phyloP scores from a whole-genome alignment of 345 rosid genomes.

The Rubroshorea leprosula region DNA sequence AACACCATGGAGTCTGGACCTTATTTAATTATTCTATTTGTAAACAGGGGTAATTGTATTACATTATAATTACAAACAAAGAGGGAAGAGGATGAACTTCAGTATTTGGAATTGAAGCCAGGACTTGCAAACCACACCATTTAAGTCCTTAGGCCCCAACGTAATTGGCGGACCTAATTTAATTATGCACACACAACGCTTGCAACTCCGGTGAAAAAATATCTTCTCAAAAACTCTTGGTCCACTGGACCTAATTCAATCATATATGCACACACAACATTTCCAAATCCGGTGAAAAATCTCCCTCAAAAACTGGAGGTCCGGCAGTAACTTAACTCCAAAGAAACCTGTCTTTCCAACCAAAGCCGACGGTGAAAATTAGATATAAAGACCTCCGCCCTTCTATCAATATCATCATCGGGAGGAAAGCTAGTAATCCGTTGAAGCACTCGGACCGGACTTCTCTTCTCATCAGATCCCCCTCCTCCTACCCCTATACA shows the following conservation, averaged over 20 bases:
- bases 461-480: background rate
- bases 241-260: too few species aligned
- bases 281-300: background rate
- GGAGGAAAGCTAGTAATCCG: conserved; percentile 32
- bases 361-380: conserved; percentile 38
- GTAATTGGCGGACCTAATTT: too few species aligned
- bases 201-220: background rate
- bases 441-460: conserved; percentile 19
- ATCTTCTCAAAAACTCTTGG: background rate
- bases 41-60: too few species aligned
- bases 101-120: too few species aligned
- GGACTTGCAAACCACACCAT: too few species aligned
- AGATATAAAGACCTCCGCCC: conserved; percentile 36
- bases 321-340: conserved; percentile 26
- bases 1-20: too few species aligned
- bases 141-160: too few species aligned
- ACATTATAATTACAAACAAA: too few species aligned
- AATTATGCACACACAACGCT: too few species aligned
- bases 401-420: conserved; percentile 32
- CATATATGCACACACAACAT: too few species aligned
- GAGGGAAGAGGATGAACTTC: too few species aligned
- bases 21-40: too few species aligned
- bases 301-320: background rate
- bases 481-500: conserved; percentile 24
- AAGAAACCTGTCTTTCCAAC: conserved; percentile 37